phyloP scores from a whole-genome alignment of 306 rosid species.

The Vigna hirtella region DNA sequence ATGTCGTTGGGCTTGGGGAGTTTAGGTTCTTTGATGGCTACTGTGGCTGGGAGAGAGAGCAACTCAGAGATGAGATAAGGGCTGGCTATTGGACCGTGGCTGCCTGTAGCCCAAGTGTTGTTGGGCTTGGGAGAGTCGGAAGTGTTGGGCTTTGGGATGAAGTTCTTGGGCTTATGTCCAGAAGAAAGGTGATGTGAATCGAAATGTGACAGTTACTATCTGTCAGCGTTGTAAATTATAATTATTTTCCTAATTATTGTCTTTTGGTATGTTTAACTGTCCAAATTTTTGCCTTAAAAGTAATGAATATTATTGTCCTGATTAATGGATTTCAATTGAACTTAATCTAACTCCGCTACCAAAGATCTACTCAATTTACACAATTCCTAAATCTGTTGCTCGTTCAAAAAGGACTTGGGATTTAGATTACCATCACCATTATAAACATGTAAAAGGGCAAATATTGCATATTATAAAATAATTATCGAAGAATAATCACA shows the following conservation, averaged over 20 bases:
- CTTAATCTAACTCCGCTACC: no score
- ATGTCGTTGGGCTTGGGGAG: conserved; percentile 62
- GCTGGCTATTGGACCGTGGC: conserved; percentile 91
- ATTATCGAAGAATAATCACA: no score
- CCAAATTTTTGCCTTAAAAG: no score
- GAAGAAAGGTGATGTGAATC: conserved; percentile 56
- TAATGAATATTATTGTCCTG: no score
- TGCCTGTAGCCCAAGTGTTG: conserved; percentile 82
- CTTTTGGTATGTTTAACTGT: no score
- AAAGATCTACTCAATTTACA: no score
- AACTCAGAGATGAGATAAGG: conserved; percentile 67
- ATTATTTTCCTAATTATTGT: background rate
- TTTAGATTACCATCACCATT: no score
- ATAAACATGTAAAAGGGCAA: no score
- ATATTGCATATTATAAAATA: no score
- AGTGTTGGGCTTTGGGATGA: conserved; percentile 79
- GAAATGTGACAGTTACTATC: background rate
- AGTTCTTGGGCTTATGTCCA: conserved; percentile 79
- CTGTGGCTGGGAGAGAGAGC: conserved; percentile 90
- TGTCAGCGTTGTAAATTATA: conserved; percentile 10
- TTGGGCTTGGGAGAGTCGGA: conserved; percentile 58
- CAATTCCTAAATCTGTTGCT: no score
- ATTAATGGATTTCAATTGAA: no score
- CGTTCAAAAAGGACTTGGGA: no score
- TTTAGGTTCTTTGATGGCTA: conserved; percentile 93